phyloP scores from a whole-genome alignment of 1,284 basidiomycete species.

The Ceratobasidium sp. region DNA sequence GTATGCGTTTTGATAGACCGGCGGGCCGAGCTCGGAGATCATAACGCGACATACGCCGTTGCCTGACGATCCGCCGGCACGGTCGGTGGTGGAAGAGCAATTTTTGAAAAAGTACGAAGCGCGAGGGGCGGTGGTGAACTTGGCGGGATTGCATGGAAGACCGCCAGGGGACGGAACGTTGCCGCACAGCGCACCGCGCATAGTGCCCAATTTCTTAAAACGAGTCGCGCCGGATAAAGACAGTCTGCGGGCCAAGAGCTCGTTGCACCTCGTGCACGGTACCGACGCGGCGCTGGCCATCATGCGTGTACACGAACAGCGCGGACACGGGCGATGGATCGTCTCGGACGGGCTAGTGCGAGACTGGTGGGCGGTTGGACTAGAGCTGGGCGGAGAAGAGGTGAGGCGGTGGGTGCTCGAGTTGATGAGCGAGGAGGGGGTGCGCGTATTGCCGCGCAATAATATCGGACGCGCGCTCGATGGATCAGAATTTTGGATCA shows the following conservation, averaged over 20 bases:
- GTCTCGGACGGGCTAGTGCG: conserved; percentile 24
- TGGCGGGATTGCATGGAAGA: conserved; percentile 52
- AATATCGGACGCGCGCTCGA: background rate
- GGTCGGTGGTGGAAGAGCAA: conserved; percentile 50
- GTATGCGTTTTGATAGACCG: conserved; percentile 44
- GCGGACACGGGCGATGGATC: conserved; percentile 10
- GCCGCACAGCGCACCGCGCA: conserved; percentile 21
- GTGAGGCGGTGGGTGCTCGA: conserved; percentile 24
- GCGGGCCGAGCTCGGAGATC: conserved; percentile 43
- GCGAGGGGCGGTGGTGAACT: conserved; percentile 50
- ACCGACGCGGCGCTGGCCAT: conserved; percentile 51
- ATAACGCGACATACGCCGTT: conserved; percentile 47
- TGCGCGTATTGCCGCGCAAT: conserved; percentile 10
- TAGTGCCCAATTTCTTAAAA: conserved; percentile 48
- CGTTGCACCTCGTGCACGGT: conserved; percentile 49
- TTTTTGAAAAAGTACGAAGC: conserved; percentile 37
- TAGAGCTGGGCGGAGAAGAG: conserved; percentile 18
- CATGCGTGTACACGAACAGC: conserved; percentile 37
- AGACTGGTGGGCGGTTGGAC: conserved; percentile 34
- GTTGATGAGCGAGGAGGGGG: conserved; percentile 20
- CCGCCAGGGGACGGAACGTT: conserved; percentile 44
- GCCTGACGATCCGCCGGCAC: conserved; percentile 48
- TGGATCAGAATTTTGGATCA: conserved; percentile 28
- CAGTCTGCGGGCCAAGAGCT: conserved; percentile 48
- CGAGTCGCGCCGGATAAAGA: conserved; percentile 50